A percentile compares a stretch with the other conserved stretches of the same genome.
Evolutionary conservation across 2,329 filamentous ascomycete genomes (phyloP).

Genomic region (Cladobotryum mycophilum): DNA sequence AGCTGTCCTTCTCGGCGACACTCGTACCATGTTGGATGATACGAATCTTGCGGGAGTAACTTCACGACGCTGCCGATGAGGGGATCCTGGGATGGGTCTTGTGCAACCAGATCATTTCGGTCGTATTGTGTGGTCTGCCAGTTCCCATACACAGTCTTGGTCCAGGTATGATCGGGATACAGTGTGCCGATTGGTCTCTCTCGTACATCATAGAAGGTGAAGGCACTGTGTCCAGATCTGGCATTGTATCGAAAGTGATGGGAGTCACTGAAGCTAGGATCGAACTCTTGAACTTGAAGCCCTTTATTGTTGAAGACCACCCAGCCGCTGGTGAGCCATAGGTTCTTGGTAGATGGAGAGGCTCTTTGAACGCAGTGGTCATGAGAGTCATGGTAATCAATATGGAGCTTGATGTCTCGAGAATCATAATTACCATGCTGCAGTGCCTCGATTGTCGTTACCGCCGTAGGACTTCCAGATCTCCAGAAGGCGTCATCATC

Average conservation of each 20-base stretch:
- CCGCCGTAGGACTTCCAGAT: background rate
- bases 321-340: slow-evolving; percentile 14
- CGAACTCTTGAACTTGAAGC: slow-evolving; percentile 13
- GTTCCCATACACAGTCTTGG: slow-evolving; percentile 5
- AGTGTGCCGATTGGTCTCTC: slow-evolving; percentile 10
- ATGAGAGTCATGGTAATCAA: background rate
- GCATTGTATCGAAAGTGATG: background rate
- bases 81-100: too few species aligned
- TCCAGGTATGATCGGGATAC: slow-evolving; percentile 16
- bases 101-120: too few species aligned
- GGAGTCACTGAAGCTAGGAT: slow-evolving; percentile 16
- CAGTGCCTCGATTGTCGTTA: background rate
- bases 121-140: too few species aligned
- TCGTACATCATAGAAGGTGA: slow-evolving; percentile 14
- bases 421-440: too few species aligned
- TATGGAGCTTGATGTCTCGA: slow-evolving; percentile 3
- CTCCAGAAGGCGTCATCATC: background rate
- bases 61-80: too few species aligned
- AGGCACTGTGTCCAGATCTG: background rate
- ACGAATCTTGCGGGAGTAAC: too few species aligned
- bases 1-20: too few species aligned
- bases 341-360: background rate
- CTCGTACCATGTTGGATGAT: too few species aligned
- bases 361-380: background rate
- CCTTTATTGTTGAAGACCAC: slow-evolving; percentile 19